A percentile compares a stretch with the other conserved stretches of the same genome.
These are phyloP conservation scores for Phytophthora rubi DNA, from an alignment of 352 stramenopile genomes.

Conservation along the genomic window DNA sequence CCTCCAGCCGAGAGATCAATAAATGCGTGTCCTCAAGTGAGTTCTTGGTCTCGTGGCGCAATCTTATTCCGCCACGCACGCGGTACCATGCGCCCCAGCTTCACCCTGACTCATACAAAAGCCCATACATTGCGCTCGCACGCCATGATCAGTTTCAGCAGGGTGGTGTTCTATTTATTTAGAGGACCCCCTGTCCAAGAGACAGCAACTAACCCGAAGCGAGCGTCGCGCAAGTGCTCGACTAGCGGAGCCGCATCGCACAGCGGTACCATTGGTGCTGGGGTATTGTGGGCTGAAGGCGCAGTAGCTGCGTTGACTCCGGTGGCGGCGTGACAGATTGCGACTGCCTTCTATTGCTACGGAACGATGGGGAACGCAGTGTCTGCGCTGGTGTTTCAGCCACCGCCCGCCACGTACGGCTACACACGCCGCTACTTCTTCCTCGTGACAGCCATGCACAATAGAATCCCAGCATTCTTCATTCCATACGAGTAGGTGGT, in stretches of 20 bases:
- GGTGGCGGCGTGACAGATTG: background rate
- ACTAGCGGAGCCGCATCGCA: constrained; percentile 4
- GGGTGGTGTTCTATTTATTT: constrained; percentile 41
- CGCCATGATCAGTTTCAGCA: constrained; percentile 32
- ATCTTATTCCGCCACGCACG: constrained; percentile 13
- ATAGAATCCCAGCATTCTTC: constrained; percentile 95
- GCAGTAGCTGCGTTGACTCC: background rate
- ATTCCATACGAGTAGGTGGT: constrained; percentile 87
- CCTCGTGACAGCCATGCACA: constrained; percentile 88
- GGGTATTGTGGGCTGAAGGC: background rate
- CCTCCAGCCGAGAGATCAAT: background rate
- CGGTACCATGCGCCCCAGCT: constrained; percentile 11
- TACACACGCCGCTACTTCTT: constrained; percentile 93
- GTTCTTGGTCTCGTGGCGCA: background rate
- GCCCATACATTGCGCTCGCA: background rate
- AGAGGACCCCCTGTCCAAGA: background rate
- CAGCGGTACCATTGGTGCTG: background rate
- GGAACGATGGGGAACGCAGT: constrained; percentile 77
- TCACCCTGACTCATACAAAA: constrained; percentile 27
- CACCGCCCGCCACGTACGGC: constrained; percentile 76
- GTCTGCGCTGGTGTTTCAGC: constrained; percentile 90
- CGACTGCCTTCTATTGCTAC: background rate
- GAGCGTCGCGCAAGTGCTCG: constrained; percentile 9
- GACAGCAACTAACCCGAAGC: constrained; percentile 17
- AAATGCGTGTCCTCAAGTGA: background rate